Conservation (phyloP, 2,329 filamentous ascomycete genomes). For the Fusarium torreyae region DNA sequence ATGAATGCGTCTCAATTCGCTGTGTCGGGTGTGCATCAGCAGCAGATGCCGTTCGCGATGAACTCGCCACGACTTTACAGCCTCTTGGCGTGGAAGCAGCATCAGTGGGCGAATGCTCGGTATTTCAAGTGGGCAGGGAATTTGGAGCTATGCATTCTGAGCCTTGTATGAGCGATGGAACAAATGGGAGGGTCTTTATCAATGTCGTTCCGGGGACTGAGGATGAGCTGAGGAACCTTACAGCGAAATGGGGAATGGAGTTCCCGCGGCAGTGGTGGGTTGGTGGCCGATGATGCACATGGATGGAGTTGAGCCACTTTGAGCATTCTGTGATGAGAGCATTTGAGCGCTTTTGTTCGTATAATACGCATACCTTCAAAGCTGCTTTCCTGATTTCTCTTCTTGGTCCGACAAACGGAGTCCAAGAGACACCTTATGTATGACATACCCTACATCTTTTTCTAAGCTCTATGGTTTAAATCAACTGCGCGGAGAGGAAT, state of each 20-base stretch:
- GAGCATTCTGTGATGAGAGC: no score
- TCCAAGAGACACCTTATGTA: no score
- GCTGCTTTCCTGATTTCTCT: no score
- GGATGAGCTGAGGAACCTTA: conserved; percentile 53
- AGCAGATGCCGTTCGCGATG: conserved; percentile 57
- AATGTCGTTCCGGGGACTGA: conserved; percentile 57
- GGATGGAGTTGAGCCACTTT: neutral
- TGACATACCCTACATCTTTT: no score
- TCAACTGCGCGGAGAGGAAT: no score
- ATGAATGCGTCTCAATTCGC: conserved; percentile 60
- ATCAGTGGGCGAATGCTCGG: conserved; percentile 54
- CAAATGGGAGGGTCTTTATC: conserved; percentile 53
- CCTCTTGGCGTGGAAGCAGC: conserved; percentile 44
- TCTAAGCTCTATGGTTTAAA: no score
- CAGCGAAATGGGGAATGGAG: conserved; percentile 57
- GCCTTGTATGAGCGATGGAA: conserved; percentile 52
- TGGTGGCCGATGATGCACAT: neutral
- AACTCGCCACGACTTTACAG: conserved; percentile 52
- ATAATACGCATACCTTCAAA: neutral
- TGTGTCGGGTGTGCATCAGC: conserved; percentile 62
- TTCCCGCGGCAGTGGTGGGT: conserved; percentile 57
- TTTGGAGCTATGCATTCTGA: conserved; percentile 62
- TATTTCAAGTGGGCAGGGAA: conserved; percentile 60
- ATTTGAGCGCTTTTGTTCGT: neutral
- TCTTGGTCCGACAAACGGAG: no score